Percentiles rank a stretch among this genome's conserved stretches.
phyloP scores from a whole-genome alignment of 352 stramenopile genomes.

The Globisporangium polare region DNA sequence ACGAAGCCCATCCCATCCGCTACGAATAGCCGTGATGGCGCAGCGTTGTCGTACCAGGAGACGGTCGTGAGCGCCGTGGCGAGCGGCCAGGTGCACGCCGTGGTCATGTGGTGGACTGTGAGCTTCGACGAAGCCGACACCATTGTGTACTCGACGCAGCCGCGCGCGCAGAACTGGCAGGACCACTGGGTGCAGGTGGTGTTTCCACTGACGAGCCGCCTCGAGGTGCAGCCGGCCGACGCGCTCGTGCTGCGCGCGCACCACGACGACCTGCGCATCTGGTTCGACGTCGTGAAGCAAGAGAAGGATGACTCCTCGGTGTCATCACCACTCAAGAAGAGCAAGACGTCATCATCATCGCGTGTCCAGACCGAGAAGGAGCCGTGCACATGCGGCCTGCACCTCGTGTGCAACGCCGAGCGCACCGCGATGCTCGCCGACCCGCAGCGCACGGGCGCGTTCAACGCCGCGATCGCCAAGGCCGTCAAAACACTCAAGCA shows the following conservation, averaged over 20 bases:
- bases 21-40: not conserved
- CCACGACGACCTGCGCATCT: conserved; percentile 75
- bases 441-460: conserved; percentile 25
- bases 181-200: conserved; percentile 84
- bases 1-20: conserved; percentile 27
- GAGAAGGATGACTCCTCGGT: conserved; percentile 1
- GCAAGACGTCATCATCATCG: conserved; percentile 17
- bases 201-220: conserved; percentile 43
- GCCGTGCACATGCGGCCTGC: conserved; percentile 67
- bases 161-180: conserved; percentile 71
- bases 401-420: conserved; percentile 79
- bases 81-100: conserved; percentile 44
- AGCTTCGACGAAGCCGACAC: conserved; percentile 48
- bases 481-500: conserved; percentile 18
- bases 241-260: conserved; percentile 44
- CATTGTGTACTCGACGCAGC: conserved; percentile 65
- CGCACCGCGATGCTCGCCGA: conserved; percentile 74
- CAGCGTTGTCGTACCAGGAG: conserved; percentile 25
- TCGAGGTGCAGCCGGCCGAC: conserved; percentile 20
- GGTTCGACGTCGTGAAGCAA: conserved; percentile 57
- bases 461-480: conserved; percentile 37
- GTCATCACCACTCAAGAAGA: conserved; percentile 27
- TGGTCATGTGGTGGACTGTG: conserved; percentile 82
- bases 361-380: conserved; percentile 30
- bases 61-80: conserved; percentile 32